Percentiles rank a stretch among this genome's conserved stretches.
phyloP scores from a whole-genome alignment of 345 rosid species.

The Hypericum perforatum region DNA sequence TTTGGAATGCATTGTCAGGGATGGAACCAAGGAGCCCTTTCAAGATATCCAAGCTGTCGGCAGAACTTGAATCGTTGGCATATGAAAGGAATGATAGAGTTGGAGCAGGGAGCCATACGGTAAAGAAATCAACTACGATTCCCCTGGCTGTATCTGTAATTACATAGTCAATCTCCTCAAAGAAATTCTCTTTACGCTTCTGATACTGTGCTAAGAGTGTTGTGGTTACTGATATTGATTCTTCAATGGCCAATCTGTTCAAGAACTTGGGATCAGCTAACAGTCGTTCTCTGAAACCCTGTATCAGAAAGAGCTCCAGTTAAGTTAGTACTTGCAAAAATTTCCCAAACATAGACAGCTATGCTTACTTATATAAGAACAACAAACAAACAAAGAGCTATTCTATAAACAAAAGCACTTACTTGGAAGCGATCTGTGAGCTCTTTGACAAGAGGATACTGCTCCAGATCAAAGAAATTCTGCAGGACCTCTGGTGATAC shows the following conservation, averaged over 20 bases:
- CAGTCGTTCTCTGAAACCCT: conserved; percentile 93
- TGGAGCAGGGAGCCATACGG: conserved; percentile 95
- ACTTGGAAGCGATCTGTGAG: conserved; percentile 85
- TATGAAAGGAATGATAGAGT: conserved; percentile 73
- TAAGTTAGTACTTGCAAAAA: conserved; percentile 10
- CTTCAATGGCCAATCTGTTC: conserved; percentile 87
- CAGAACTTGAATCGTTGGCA: conserved; percentile 36
- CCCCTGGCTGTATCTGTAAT: conserved; percentile 81
- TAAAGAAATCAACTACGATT: conserved; percentile 73
- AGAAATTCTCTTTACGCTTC: conserved; percentile 76
- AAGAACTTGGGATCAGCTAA: conserved; percentile 89
- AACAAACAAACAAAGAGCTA: neutral
- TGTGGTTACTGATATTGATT: conserved; percentile 76
- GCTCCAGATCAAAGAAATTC: conserved; percentile 82
- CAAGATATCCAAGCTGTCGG: conserved; percentile 50
- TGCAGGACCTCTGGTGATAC: conserved; percentile 92
- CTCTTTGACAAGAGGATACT: conserved; percentile 72
- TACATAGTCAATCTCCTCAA: conserved; percentile 87
- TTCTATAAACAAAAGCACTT: conserved; percentile 7
- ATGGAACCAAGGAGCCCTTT: conserved; percentile 74
- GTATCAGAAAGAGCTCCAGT: conserved; percentile 22
- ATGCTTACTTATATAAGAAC: neutral
- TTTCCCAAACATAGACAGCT: neutral
- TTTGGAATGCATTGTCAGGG: conserved; percentile 94
- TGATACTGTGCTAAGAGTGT: conserved; percentile 87